phyloP scores from a whole-genome alignment of 345 rosid species.

The Anastatica hierochuntica region DNA sequence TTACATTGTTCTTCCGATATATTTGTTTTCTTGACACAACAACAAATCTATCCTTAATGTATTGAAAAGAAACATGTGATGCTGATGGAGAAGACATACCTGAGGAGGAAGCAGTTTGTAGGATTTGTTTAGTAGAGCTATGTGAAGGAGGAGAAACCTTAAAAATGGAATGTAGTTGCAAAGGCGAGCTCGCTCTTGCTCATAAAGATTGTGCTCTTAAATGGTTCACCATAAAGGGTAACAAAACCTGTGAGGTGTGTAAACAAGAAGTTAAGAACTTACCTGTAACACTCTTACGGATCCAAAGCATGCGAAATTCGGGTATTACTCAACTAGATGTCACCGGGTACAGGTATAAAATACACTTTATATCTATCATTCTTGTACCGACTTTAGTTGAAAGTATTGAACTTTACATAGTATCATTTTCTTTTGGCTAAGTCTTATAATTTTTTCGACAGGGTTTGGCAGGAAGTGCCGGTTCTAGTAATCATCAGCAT shows the following conservation, averaged over 20 bases:
- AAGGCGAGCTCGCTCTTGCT: slow-evolving; percentile 95
- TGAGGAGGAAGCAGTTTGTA: slow-evolving; percentile 92
- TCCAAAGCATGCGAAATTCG: slow-evolving; percentile 1
- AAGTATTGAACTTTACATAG: no score
- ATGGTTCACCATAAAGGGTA: slow-evolving; percentile 95
- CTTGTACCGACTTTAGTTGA: no score
- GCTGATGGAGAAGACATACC: slow-evolving; percentile 80
- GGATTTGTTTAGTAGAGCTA: slow-evolving; percentile 79
- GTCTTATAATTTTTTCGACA: slow-evolving; percentile 21
- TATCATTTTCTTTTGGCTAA: neutral
- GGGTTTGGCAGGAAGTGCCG: slow-evolving; percentile 92
- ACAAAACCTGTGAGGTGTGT: slow-evolving; percentile 88
- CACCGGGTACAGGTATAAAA: slow-evolving; percentile 20
- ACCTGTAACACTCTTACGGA: slow-evolving; percentile 71
- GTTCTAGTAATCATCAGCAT: slow-evolving; percentile 75
- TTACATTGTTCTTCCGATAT: neutral
- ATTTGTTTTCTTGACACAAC: neutral
- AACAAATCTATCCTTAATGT: neutral
- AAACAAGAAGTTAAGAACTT: slow-evolving; percentile 78
- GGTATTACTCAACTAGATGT: slow-evolving; percentile 24
- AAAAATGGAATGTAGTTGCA: slow-evolving; percentile 98
- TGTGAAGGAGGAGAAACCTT: slow-evolving; percentile 95
- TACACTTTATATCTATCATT: neutral
- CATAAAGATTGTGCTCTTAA: slow-evolving; percentile 90
- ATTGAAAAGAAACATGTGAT: slow-evolving; percentile 39